Evolutionary conservation across 768 basidiomycete genomes (phyloP).

Genomic region (Tylopilus sp.): DNA sequence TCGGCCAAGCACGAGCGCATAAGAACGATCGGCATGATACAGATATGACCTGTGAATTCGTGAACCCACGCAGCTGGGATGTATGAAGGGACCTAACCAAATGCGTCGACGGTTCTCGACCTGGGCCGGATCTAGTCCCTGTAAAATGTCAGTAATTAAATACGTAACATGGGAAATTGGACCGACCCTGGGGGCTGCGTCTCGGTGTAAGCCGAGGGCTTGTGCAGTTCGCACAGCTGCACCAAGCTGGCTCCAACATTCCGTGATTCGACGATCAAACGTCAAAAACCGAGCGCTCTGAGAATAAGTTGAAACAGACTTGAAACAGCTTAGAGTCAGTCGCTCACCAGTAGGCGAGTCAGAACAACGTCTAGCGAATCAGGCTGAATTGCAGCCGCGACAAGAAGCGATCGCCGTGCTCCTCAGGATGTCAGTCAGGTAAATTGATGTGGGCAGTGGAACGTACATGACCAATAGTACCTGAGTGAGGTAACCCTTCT

Average conservation of each 20-base stretch:
- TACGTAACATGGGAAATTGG: neutral
- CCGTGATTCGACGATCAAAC: constrained; percentile 83
- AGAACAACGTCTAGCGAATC: constrained; percentile 92
- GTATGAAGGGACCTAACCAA: constrained; percentile 49
- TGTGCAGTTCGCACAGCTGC: constrained; percentile 92
- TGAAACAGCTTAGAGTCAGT: neutral
- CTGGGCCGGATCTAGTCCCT: constrained; percentile 72
- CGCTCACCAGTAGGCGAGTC: constrained; percentile 70
- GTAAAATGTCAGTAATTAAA: constrained; percentile 7
- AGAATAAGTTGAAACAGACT: constrained; percentile 12
- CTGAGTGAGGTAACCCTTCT: constrained; percentile 78
- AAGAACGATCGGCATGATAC: constrained; percentile 92
- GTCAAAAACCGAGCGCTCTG: constrained; percentile 67
- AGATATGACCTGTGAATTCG: constrained; percentile 65
- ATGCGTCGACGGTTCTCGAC: constrained; percentile 88
- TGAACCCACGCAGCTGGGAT: constrained; percentile 3
- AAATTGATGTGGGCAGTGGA: neutral
- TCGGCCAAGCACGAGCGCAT: constrained; percentile 86
- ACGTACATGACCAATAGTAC: constrained; percentile 95
- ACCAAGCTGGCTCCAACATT: constrained; percentile 95
- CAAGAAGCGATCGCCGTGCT: constrained; percentile 86
- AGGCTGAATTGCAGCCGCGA: constrained; percentile 90
- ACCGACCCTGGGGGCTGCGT: constrained; percentile 77
- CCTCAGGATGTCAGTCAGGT: constrained; percentile 18
- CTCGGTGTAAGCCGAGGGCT: constrained; percentile 88